Conservation (phyloP, 805 yeast genomes). For the Barnettozyma botsteinii region DNA sequence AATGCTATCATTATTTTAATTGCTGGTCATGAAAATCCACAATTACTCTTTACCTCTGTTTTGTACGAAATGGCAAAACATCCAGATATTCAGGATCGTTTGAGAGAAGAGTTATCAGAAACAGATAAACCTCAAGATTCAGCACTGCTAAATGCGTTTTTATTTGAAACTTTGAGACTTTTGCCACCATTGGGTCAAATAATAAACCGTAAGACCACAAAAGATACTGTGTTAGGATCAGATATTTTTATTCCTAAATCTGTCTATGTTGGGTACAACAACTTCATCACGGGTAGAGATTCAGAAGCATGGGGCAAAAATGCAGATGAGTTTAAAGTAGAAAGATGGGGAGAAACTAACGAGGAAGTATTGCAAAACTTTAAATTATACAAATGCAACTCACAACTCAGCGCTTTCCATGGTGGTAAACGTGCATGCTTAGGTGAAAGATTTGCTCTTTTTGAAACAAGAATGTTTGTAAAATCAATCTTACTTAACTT, state of each 20-base stretch:
- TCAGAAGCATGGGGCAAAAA: slow-evolving; percentile 38
- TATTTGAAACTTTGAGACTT: slow-evolving; percentile 44
- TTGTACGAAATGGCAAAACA: slow-evolving; percentile 43
- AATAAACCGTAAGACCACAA: slow-evolving; percentile 43
- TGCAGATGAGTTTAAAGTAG: slow-evolving; percentile 40
- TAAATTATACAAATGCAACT: slow-evolving; percentile 38
- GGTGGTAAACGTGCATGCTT: slow-evolving; percentile 57
- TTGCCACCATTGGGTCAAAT: slow-evolving; percentile 55
- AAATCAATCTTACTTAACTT: slow-evolving; percentile 33
- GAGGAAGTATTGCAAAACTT: slow-evolving; percentile 36
- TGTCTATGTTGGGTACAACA: slow-evolving; percentile 50
- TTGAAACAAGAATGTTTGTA: slow-evolving; percentile 37
- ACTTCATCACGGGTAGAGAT: slow-evolving; percentile 45
- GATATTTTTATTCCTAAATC: slow-evolving; percentile 43
- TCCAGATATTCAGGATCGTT: slow-evolving; percentile 27
- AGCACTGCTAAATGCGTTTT: slow-evolving; percentile 30
- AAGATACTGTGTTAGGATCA: slow-evolving; percentile 33
- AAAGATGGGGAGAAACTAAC: slow-evolving; percentile 44
- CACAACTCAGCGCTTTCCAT: slow-evolving; percentile 47
- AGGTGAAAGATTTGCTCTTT: slow-evolving; percentile 52
- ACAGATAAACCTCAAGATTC: slow-evolving; percentile 14
- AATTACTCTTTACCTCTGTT: slow-evolving; percentile 41
- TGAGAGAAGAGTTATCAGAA: slow-evolving; percentile 23
- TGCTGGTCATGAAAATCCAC: slow-evolving; percentile 65
- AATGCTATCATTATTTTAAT: slow-evolving; percentile 49